These are phyloP conservation scores for Abelmoschus esculentus DNA, from an alignment of 345 rosid species.

Conservation along the genomic window DNA sequence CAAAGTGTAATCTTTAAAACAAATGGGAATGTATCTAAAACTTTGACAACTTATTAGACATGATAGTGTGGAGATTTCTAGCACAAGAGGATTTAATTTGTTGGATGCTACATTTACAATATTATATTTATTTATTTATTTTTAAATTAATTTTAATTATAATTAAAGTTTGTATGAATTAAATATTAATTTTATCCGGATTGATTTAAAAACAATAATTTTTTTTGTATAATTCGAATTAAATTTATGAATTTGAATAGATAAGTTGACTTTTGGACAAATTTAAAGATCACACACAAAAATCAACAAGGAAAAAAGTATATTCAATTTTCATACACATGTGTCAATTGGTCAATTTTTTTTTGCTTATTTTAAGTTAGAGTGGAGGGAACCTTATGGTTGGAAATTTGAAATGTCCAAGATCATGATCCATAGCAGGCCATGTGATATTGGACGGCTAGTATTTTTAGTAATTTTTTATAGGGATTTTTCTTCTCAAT, in stretches of 20 bases:
- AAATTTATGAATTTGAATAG: too few relatives aligned
- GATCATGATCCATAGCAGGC: neutral
- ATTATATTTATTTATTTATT: too few relatives aligned
- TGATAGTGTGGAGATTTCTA: too few relatives aligned
- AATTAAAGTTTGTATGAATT: too few relatives aligned
- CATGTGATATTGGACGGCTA: neutral
- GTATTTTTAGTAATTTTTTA: neutral
- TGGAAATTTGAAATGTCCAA: neutral
- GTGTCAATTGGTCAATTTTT: neutral
- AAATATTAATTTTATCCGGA: too few relatives aligned
- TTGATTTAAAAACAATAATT: too few relatives aligned
- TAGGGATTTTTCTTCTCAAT: slow-evolving; percentile 1
- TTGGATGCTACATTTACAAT: neutral
- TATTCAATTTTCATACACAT: neutral
- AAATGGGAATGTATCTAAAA: neutral
- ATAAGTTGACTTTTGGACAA: too few relatives aligned
- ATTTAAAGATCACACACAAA: neutral
- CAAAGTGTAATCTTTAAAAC: neutral
- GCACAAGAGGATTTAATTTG: too few relatives aligned
- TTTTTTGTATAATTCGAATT: too few relatives aligned
- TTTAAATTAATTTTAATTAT: too few relatives aligned
- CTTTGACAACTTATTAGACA: neutral
- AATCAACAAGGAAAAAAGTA: neutral
- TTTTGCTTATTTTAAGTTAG: neutral
- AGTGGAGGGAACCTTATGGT: neutral